phyloP scores from a whole-genome alignment of 2,329 filamentous ascomycete species.

The Paraphoma chrysanthemicola region DNA sequence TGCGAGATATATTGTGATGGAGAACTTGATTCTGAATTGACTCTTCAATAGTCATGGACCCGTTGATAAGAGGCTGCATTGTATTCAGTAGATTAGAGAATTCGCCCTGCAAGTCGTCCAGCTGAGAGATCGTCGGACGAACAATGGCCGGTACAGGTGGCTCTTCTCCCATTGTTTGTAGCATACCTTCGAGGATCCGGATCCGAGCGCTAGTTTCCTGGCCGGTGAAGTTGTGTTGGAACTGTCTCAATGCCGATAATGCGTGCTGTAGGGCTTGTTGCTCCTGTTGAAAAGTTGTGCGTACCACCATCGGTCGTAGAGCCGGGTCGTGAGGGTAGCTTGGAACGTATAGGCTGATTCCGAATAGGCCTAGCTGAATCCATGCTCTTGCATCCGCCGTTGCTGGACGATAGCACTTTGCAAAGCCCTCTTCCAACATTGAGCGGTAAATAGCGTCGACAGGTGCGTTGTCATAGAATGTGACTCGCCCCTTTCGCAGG shows the following conservation, averaged over 20 bases:
- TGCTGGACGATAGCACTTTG: constrained; percentile 11
- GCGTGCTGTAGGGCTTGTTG: constrained; percentile 63
- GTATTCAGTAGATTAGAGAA: constrained; percentile 73
- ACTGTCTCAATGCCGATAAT: constrained; percentile 67
- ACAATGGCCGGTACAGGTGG: constrained; percentile 73
- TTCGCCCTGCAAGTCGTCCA: constrained; percentile 79
- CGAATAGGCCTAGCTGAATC: constrained; percentile 76
- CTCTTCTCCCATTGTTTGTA: constrained; percentile 69
- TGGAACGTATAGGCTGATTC: constrained; percentile 82
- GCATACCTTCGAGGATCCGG: constrained; percentile 67
- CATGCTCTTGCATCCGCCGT: constrained; percentile 63
- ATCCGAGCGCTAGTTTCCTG: constrained; percentile 72
- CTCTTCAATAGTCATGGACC: constrained; percentile 29
- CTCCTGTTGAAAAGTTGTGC: constrained; percentile 64
- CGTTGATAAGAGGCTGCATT: constrained; percentile 36
- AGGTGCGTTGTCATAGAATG: constrained; percentile 15
- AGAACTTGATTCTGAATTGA: constrained; percentile 45
- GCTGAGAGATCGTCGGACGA: constrained; percentile 71
- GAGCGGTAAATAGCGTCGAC: constrained; percentile 41
- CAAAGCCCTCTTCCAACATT: constrained; percentile 29
- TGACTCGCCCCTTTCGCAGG: constrained; percentile 4
- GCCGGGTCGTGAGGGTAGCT: constrained; percentile 86
- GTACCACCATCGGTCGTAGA: constrained; percentile 67
- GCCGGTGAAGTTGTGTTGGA: constrained; percentile 73
- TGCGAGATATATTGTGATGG: constrained; percentile 67